phyloP scores from a whole-genome alignment of 441 rosid genomes.

The Erodium chrysanthum region DNA sequence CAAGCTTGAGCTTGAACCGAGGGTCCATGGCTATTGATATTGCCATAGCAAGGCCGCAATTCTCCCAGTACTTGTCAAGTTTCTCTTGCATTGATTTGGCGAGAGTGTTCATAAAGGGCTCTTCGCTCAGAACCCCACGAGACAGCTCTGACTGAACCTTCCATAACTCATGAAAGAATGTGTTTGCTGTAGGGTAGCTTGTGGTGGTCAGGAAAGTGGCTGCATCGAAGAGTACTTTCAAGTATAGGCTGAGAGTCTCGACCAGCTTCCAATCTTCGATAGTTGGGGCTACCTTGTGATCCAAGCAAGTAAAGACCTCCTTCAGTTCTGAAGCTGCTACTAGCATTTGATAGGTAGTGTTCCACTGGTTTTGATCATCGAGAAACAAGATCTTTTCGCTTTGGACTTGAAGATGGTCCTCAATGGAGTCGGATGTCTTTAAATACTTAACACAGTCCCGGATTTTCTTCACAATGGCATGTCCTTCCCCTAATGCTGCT shows the following conservation, averaged over 20 bases:
- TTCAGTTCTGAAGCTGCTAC: constrained; percentile 67
- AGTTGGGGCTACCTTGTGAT: constrained; percentile 61
- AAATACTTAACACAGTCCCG: constrained; percentile 73
- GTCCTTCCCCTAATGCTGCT: constrained; percentile 43
- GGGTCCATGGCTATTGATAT: constrained; percentile 79
- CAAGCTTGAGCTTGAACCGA: constrained; percentile 86
- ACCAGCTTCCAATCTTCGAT: constrained; percentile 60
- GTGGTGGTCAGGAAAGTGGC: constrained; percentile 39
- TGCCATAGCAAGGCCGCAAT: constrained; percentile 66
- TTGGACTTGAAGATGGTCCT: constrained; percentile 80
- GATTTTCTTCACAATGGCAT: constrained; percentile 50
- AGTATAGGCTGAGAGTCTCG: constrained; percentile 47
- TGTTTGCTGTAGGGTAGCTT: constrained; percentile 39
- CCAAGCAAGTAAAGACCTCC: constrained; percentile 80
- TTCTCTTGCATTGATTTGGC: constrained; percentile 51
- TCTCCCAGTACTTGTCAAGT: constrained; percentile 60
- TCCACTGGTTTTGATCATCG: constrained; percentile 70
- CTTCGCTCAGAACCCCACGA: constrained; percentile 40
- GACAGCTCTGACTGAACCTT: constrained; percentile 64
- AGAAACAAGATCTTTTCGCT: constrained; percentile 51
- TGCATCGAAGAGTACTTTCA: constrained; percentile 67
- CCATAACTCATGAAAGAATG: constrained; percentile 72
- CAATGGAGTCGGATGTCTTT: constrained; percentile 68
- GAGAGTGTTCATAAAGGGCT: constrained; percentile 37
- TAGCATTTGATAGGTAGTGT: constrained; percentile 71